Conservation (phyloP, 495 filamentous ascomycete species). For the Aspergillus conjunctus region DNA sequence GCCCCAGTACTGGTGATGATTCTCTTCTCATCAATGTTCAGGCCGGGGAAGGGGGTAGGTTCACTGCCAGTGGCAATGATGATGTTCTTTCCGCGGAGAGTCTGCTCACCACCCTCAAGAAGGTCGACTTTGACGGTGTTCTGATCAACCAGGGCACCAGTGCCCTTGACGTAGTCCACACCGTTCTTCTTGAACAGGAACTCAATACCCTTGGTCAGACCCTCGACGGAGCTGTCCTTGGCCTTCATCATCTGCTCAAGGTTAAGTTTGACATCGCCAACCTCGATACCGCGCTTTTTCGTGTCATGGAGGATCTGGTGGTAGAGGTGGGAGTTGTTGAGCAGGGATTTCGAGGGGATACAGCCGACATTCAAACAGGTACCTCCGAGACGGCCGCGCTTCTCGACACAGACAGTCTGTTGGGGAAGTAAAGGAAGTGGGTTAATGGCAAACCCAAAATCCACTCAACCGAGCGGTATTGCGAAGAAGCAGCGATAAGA, state of each 20-base stretch:
- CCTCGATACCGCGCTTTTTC: conserved; percentile 94
- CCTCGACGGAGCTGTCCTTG: conserved; percentile 86
- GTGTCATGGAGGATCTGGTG: conserved; percentile 97
- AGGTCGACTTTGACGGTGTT: conserved; percentile 90
- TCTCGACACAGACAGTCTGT: conserved; percentile 96
- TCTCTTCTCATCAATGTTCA: conserved; percentile 95
- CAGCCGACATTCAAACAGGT: conserved; percentile 99
- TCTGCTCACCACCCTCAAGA: conserved; percentile 86
- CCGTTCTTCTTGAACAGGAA: conserved; percentile 98
- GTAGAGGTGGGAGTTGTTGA: conserved; percentile 99
- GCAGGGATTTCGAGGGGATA: conserved; percentile 97
- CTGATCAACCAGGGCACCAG: conserved; percentile 82
- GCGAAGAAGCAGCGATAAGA: neutral
- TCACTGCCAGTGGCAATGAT: conserved; percentile 95
- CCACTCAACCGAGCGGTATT: conserved; percentile 12
- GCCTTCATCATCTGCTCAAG: conserved; percentile 95
- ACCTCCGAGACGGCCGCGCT: conserved; percentile 91
- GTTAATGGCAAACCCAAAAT: conserved; percentile 11
- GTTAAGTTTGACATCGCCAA: conserved; percentile 96
- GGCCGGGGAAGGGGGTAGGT: conserved; percentile 91
- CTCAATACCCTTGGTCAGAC: conserved; percentile 95
- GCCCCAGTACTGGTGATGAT: conserved; percentile 96
- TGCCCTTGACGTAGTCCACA: conserved; percentile 94
- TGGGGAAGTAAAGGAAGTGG: conserved; percentile 11
- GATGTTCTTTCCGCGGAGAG: conserved; percentile 89